phyloP scores from a whole-genome alignment of 306 rosid genomes.

The Fragaria vesca region DNA sequence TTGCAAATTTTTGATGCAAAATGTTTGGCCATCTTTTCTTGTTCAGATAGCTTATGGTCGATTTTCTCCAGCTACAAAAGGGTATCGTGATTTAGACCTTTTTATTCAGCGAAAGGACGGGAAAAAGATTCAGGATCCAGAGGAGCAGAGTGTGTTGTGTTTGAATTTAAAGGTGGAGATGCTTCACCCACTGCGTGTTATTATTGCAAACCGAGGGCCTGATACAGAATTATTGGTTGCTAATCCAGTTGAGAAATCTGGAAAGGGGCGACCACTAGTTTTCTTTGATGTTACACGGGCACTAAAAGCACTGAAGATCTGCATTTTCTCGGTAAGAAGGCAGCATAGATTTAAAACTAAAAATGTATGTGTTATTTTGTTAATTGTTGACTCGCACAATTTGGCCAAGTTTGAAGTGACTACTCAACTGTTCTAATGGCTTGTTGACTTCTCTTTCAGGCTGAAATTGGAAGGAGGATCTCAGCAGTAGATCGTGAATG shows the following conservation, averaged over 20 bases:
- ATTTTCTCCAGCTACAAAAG: constrained; percentile 40
- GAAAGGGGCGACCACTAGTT: constrained; percentile 78
- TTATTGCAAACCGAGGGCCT: constrained; percentile 68
- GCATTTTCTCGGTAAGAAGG: constrained; percentile 72
- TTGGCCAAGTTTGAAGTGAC: constrained; percentile 1
- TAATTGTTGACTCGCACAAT: background rate
- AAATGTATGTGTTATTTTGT: background rate
- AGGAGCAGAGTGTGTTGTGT: constrained; percentile 48
- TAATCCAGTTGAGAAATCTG: constrained; percentile 82
- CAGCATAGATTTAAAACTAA: background rate
- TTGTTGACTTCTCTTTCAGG: constrained; percentile 38
- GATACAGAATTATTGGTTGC: constrained; percentile 72
- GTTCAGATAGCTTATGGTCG: constrained; percentile 67
- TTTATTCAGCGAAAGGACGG: constrained; percentile 72
- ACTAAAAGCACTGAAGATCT: constrained; percentile 65
- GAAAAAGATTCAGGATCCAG: constrained; percentile 59
- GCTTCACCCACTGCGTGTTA: constrained; percentile 75
- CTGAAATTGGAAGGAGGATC: constrained; percentile 79
- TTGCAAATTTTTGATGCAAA: constrained; percentile 20
- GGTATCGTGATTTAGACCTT: constrained; percentile 63
- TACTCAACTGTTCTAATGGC: background rate
- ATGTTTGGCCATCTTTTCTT: constrained; percentile 5
- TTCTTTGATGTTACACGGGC: constrained; percentile 70
- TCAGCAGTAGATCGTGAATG: constrained; percentile 68
- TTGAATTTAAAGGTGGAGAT: constrained; percentile 67